Conservation (phyloP, 306 rosid genomes). For the Gynostemma pentaphyllum region DNA sequence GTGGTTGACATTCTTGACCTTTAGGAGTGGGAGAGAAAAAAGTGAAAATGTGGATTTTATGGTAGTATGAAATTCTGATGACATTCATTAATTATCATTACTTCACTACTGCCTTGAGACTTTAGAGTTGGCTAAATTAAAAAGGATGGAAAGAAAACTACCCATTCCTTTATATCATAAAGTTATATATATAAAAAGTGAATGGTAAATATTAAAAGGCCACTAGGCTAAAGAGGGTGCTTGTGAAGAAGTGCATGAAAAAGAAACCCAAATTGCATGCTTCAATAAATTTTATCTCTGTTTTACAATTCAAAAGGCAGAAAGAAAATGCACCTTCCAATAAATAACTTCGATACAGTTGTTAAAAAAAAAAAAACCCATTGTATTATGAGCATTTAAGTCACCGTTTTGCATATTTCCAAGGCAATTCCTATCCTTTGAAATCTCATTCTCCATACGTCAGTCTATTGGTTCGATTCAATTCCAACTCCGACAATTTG, state of each 20-base stretch:
- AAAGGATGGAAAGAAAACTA: too few relatives aligned
- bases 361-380: background rate
- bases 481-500: too few relatives aligned
- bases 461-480: too few relatives aligned
- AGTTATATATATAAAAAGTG: background rate
- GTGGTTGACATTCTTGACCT: conserved; percentile 12
- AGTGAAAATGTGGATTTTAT: background rate
- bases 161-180: background rate
- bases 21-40: background rate
- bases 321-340: background rate
- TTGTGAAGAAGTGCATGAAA: background rate
- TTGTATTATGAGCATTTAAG: conserved; percentile 2
- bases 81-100: background rate
- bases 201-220: conserved; percentile 1
- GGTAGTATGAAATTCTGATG: background rate
- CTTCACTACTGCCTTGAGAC: too few relatives aligned
- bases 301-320: background rate
- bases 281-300: background rate
- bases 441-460: too few relatives aligned
- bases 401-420: background rate
- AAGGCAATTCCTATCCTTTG: background rate
- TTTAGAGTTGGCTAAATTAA: background rate
- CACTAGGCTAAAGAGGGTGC: too few relatives aligned
- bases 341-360: background rate
- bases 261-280: background rate